Evolutionary conservation across 73 alveolate species (phyloP).

Genomic region (Paramecium pentaurelia): DNA sequence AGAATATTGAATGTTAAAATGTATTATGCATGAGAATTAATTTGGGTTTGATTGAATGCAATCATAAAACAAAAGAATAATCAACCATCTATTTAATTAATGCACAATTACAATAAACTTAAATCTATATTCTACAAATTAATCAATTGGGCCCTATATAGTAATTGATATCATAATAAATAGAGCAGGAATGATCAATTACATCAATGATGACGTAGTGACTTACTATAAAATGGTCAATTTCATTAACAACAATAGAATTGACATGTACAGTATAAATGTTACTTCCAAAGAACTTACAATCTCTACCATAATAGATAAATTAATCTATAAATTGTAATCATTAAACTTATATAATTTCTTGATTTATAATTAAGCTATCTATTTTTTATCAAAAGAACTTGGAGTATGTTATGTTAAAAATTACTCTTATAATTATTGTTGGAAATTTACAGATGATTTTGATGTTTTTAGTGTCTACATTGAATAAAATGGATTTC

Average conservation of each 20-base stretch:
- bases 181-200: background rate
- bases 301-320: background rate
- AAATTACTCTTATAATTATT: background rate
- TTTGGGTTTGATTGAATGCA: background rate
- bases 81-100: background rate
- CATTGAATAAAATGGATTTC: background rate
- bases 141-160: background rate
- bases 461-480: background rate
- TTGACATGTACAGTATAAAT: background rate
- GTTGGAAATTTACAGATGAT: background rate
- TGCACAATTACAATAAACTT: background rate
- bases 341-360: background rate
- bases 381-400: background rate
- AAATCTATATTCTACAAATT: background rate
- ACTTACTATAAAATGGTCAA: background rate
- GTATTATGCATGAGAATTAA: background rate
- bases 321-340: background rate
- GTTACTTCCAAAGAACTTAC: background rate
- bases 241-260: background rate
- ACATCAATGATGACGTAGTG: background rate
- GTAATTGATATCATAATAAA: background rate
- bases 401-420: background rate
- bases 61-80: background rate
- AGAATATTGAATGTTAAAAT: background rate
- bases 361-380: background rate